These are phyloP conservation scores for Pontederia paniculata DNA, from an alignment of 176 grass and related monocot genomes.

Conservation along the genomic window DNA sequence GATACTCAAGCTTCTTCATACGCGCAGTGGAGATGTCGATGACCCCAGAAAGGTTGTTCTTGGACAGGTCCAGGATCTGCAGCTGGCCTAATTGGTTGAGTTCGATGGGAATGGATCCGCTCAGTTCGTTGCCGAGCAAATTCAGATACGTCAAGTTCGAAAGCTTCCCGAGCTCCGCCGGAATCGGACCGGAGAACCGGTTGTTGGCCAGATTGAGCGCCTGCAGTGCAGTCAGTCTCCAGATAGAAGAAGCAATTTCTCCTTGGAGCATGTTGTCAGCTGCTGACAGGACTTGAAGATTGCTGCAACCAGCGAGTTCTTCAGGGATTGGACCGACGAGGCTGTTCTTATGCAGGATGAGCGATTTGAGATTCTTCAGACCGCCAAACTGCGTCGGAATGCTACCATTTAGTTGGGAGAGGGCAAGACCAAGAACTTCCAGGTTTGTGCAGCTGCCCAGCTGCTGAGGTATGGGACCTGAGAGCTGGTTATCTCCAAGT, in stretches of 20 bases:
- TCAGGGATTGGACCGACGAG: conserved; percentile 48
- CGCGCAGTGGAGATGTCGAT: conserved; percentile 37
- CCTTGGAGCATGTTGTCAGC: conserved; percentile 46
- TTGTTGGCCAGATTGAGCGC: conserved; percentile 65
- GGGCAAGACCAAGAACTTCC: conserved; percentile 56
- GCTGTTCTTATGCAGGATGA: conserved; percentile 55
- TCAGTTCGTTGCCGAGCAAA: conserved; percentile 66
- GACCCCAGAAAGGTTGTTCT: conserved; percentile 56
- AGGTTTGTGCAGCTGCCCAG: conserved; percentile 52
- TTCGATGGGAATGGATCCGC: conserved; percentile 39
- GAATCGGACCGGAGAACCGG: conserved; percentile 36
- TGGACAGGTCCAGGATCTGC: conserved; percentile 57
- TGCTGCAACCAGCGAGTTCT: conserved; percentile 34
- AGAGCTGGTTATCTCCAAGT: conserved; percentile 70
- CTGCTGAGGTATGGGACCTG: conserved; percentile 55
- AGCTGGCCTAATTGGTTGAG: conserved; percentile 57
- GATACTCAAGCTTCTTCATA: conserved; percentile 47
- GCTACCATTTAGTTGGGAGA: conserved; percentile 44
- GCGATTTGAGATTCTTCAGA: conserved; percentile 37
- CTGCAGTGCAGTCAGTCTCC: conserved; percentile 39
- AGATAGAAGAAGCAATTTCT: conserved; percentile 41
- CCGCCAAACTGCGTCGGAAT: conserved; percentile 56
- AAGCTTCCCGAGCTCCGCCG: conserved; percentile 35
- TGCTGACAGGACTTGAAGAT: conserved; percentile 36
- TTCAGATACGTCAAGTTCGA: conserved; percentile 56